Evolutionary conservation across 1,284 basidiomycete species (phyloP), one percentile per base, ranked within the genome.

Genomic region (Stereum hirsutum): DNA sequence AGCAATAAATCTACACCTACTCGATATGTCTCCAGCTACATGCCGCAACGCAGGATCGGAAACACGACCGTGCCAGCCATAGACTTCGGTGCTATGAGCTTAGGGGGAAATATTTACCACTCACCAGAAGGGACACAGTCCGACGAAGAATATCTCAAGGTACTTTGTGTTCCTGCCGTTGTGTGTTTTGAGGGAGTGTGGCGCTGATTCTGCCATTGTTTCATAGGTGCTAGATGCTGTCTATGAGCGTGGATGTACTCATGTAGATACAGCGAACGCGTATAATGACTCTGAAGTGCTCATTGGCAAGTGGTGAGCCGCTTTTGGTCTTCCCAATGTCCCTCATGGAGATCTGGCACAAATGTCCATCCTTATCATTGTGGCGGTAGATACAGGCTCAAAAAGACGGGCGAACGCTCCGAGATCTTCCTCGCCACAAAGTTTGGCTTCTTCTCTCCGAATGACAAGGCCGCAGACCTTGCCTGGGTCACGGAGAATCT

Each of bases 361-460:
- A 12, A 17, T 6, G 10, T 34, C 35, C n/a, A n/a, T n/a, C n/a
- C n/a, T n/a, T n/a, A n/a, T n/a, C n/a, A n/a, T n/a, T n/a, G n/a
- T n/a, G n/a, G n/a, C n/a, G n/a, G 14, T n/a, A n/a, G n/a, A n/a
- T n/a, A 17, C 33, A 62, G 61, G 64, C 60, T 68, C 51, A 61
- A 62, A 46, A 55, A 53, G n/a, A 63, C 62, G 0, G 65, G 62
- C 6, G 66, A 66, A 50, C 55, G 66, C 24, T 48, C 47, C 42
- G 59, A 67, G 34, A 66, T 72, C 43, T 72, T 71, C 57, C 55
- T 73, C 1, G 69, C 68, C 2, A 71, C 68, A 20, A 81, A 81
- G 52, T 77, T 75, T 48, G 74, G 71, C 0, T 47, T 66, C 37
- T 52, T 45, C 10, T 42, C 42, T 6, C 25, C 44, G 5, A 39